Conservation (phyloP, 805 yeast species). For the Saccharomyces jurei region DNA sequence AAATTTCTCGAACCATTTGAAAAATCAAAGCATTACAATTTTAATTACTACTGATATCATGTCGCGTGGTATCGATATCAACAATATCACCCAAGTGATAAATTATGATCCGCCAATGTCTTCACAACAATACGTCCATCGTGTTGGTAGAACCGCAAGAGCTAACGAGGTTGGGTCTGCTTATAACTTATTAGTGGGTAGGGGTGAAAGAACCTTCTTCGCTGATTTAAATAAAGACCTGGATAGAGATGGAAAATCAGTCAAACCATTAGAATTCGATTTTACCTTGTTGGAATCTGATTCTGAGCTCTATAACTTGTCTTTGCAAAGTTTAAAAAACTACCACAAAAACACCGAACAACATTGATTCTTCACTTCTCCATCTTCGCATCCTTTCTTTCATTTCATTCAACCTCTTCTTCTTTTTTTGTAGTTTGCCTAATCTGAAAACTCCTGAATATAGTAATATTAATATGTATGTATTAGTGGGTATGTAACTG, state of each 20-base stretch:
- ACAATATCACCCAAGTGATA: slow-evolving; percentile 61
- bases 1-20: slow-evolving; percentile 38
- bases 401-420: background rate
- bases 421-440: background rate
- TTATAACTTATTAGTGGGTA: slow-evolving; percentile 62
- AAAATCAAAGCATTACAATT: slow-evolving; percentile 40
- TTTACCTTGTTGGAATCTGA: background rate
- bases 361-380: background rate
- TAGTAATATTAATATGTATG: background rate
- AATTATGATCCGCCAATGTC: slow-evolving; percentile 89
- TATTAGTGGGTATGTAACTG: background rate
- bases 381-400: background rate
- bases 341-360: background rate
- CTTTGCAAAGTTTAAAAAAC: slow-evolving; percentile 37
- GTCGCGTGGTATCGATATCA: slow-evolving; percentile 90
- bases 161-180: slow-evolving; percentile 78
- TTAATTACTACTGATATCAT: slow-evolving; percentile 81
- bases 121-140: slow-evolving; percentile 85
- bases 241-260: slow-evolving; percentile 37
- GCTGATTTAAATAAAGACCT: slow-evolving; percentile 35
- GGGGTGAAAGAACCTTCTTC: slow-evolving; percentile 58
- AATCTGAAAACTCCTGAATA: background rate
- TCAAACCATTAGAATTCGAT: slow-evolving; percentile 23
- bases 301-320: slow-evolving; percentile 8
- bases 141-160: slow-evolving; percentile 96